Evolutionary conservation across 2,329 filamentous ascomycete species (phyloP).

Genomic region (Fusarium ambrosium): DNA sequence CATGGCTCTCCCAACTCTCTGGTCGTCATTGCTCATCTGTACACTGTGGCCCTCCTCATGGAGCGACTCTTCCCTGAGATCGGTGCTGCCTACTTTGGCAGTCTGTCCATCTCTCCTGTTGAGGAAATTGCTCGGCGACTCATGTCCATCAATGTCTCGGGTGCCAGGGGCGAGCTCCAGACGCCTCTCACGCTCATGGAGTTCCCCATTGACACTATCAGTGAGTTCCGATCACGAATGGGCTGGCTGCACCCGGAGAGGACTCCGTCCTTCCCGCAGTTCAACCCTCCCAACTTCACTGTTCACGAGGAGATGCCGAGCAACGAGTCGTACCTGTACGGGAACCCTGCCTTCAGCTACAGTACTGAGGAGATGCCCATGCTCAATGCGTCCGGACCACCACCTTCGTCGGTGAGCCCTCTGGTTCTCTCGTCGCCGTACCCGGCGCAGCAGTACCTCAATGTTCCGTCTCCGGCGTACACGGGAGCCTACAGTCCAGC

Average conservation of each 20-base stretch:
- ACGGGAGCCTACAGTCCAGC: constrained; percentile 71
- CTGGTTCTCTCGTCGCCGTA: constrained; percentile 70
- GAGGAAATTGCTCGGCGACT: constrained; percentile 88
- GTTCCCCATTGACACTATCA: constrained; percentile 77
- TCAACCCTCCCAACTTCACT: constrained; percentile 68
- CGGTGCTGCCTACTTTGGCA: constrained; percentile 88
- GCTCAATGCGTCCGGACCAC: constrained; percentile 60
- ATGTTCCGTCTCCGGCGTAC: constrained; percentile 73
- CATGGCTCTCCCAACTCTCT: constrained; percentile 82
- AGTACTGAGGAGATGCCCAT: constrained; percentile 73
- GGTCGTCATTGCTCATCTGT: constrained; percentile 90
- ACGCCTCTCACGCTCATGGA: constrained; percentile 78
- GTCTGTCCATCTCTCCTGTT: constrained; percentile 82
- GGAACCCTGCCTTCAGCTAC: constrained; percentile 72
- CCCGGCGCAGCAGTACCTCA: constrained; percentile 69
- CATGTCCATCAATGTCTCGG: constrained; percentile 74
- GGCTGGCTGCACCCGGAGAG: constrained; percentile 73
- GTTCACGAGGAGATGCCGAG: constrained; percentile 61
- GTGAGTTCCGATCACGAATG: constrained; percentile 77
- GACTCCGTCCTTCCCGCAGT: constrained; percentile 72
- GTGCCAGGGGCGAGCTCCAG: constrained; percentile 69
- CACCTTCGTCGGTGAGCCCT: constrained; percentile 65
- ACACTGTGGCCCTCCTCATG: constrained; percentile 87
- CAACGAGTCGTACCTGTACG: constrained; percentile 64
- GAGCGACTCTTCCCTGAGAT: constrained; percentile 94